Evolutionary conservation across 75 land plant species (phyloP).

Genomic region (Azolla pinnata): DNA sequence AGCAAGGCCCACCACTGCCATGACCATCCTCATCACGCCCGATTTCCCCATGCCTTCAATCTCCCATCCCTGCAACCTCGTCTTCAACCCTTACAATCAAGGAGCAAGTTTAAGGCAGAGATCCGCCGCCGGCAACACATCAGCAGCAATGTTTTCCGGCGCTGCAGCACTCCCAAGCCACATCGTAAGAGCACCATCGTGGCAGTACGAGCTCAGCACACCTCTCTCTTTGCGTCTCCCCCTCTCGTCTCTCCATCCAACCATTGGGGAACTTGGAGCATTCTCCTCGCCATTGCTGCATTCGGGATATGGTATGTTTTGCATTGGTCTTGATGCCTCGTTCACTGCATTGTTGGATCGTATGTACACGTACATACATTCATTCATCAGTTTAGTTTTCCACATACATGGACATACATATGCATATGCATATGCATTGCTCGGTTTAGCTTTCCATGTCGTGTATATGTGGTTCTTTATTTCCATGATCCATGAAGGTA

Average conservation of each 20-base stretch:
- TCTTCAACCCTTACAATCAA: too few relatives aligned
- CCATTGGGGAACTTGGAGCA: slow-evolving; percentile 81
- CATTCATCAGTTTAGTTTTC: background rate
- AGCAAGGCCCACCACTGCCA: too few relatives aligned
- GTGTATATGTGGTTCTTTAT: background rate
- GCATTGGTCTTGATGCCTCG: background rate
- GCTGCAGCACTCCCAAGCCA: too few relatives aligned
- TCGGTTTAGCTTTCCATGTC: background rate
- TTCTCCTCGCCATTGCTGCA: slow-evolving; percentile 56
- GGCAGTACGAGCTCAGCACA: slow-evolving; percentile 3
- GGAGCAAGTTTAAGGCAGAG: too few relatives aligned
- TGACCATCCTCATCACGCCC: too few relatives aligned
- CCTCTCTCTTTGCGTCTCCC: background rate
- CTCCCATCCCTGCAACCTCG: too few relatives aligned
- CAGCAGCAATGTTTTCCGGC: too few relatives aligned
- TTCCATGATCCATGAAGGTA: background rate
- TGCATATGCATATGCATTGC: background rate
- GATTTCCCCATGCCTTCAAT: too few relatives aligned
- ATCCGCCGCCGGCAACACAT: too few relatives aligned
- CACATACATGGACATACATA: background rate
- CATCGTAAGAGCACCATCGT: too few relatives aligned
- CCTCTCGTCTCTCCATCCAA: slow-evolving; percentile 20
- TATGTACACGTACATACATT: background rate
- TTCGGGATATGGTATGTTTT: slow-evolving; percentile 72
- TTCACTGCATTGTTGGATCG: too few relatives aligned